Evolutionary conservation across 2,329 filamentous ascomycete genomes (phyloP), one percentile per base, ranked within the genome.

Genomic region (Cadophora gregata): DNA sequence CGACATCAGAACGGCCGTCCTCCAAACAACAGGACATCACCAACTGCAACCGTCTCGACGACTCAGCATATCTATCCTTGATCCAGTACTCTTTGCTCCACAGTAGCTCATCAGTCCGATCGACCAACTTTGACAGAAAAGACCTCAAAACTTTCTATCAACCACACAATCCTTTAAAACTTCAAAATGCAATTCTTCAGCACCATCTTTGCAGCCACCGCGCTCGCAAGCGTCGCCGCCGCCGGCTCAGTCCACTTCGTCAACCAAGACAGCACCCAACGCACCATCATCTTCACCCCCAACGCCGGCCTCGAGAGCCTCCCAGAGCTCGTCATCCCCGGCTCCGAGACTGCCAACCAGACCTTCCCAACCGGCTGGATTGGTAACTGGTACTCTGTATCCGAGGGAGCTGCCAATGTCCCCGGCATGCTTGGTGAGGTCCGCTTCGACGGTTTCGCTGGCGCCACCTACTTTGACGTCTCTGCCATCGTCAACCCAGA

Each of bases 171-270:
- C 73, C 65, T 73, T 38, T 14, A n/a, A n/a, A n/a, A n/a, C n/a
- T n/a, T 70, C 81, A 86, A 81, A 64, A 88, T 88, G 85, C 82
- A 83, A 75, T 86, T 86, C 81, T 71, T 80, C 74, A 69, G 53
- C 64, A 68, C 68, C 64, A 42, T 75, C 68, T 72, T 84, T 75
- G 77, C 82, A 71, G 75, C 77, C 70, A 75, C 74, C 62, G 76
- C 80, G 68, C 80, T 83, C 70, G 81, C 81, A 66, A 77, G 80
- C 68, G 71, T 81, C 60, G 81, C 77, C 73, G 76, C 75, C 63
- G 84, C 83, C 66, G 84, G 83, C 77, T 78, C 78, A 42, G 78
- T 90, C 73, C 86, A 84, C 71, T 88, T 90, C 79, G 73, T 83
- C 78, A 88, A 85, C 72, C 83, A 87, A 60, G 88, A 90, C 76